phyloP scores from a whole-genome alignment of 2,329 filamentous ascomycete genomes.

The Helminthosporium solani region DNA sequence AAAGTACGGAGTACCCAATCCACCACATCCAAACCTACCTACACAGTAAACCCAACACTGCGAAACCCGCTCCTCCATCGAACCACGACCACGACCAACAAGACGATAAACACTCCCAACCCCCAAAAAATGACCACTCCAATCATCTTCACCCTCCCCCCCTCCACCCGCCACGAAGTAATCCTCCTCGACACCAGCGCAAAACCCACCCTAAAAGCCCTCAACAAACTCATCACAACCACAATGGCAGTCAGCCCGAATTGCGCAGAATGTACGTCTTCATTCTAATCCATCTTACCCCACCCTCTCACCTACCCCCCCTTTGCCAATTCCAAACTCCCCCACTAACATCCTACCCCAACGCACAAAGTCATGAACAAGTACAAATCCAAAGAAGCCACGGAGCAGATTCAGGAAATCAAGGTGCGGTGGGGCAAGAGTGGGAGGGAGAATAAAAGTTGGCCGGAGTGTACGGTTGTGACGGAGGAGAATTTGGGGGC shows the following conservation, averaged over 20 bases:
- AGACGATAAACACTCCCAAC: no score
- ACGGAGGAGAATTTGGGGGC: slow-evolving; percentile 34
- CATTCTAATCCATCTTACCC: background rate
- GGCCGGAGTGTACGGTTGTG: slow-evolving; percentile 38
- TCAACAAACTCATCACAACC: slow-evolving; percentile 33
- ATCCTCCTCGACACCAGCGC: slow-evolving; percentile 25
- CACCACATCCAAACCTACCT: no score
- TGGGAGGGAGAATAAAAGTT: slow-evolving; percentile 31
- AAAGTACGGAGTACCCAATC: no score
- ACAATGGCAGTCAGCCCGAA: slow-evolving; percentile 28
- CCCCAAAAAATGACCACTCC: slow-evolving; percentile 29
- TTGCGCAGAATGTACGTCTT: slow-evolving; percentile 32
- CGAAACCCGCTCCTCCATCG: no score
- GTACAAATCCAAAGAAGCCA: slow-evolving; percentile 25
- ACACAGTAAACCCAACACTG: no score
- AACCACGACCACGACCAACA: no score
- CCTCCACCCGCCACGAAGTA: slow-evolving; percentile 36
- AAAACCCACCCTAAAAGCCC: slow-evolving; percentile 28
- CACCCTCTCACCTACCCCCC: background rate
- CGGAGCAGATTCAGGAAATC: slow-evolving; percentile 32
- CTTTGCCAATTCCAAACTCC: background rate
- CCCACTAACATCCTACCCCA: background rate
- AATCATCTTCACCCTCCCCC: slow-evolving; percentile 38
- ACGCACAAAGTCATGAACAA: slow-evolving; percentile 29
- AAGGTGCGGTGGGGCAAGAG: slow-evolving; percentile 34